Evolutionary conservation across 257 asterid species (phyloP), one percentile per base, ranked within the genome.

Genomic region (Salvia splendens): DNA sequence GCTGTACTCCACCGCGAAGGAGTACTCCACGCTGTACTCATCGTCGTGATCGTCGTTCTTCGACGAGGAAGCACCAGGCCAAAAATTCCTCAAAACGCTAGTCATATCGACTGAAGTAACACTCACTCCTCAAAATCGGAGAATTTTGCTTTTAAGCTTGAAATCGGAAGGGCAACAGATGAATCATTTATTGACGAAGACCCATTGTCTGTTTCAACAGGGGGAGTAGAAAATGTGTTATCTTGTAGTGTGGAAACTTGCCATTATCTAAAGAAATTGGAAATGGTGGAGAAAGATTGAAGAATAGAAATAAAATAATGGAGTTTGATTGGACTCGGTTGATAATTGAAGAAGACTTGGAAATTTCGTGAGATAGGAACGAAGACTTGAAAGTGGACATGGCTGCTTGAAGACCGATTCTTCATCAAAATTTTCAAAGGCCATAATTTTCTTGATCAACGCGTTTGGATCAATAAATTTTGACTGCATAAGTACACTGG

Each of bases 1-100:
- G 58, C 73, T 75, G 73, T 91, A 91, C 82, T 88, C 99, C 60
- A 79, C 43, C 30, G 97, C 99, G 54, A 91, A 84, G 3, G 99
- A 91, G 78, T 88, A 94, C n/a, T 93, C 91, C 73, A 77, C 74
- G 56, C 77, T 77, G 56, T 66, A 63, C n/a, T 82, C 85, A 41
- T 76, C 82, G 12, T 77, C 84, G 54, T 30, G 73, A 55, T 76
- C 81, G 50, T 72, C 84, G 5, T 49, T 43, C 33, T 60, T 66
- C 5, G 73, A 12, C 12, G 80, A 8, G 4, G 80, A 68, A 45
- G 80, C 65, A 48, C 52, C 63, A 1, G 81, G 77, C 45, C 82
- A 81, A 33, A 74, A 30, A 65, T 78, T 81, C 61, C 77, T 81
- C 73, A 81, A 60, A 47, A 83, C 77, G 69, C 80, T 58, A n/a